These are phyloP conservation scores for Actinidia arguta DNA, from an alignment of 179 eudicot genomes.

Conservation along the genomic window DNA sequence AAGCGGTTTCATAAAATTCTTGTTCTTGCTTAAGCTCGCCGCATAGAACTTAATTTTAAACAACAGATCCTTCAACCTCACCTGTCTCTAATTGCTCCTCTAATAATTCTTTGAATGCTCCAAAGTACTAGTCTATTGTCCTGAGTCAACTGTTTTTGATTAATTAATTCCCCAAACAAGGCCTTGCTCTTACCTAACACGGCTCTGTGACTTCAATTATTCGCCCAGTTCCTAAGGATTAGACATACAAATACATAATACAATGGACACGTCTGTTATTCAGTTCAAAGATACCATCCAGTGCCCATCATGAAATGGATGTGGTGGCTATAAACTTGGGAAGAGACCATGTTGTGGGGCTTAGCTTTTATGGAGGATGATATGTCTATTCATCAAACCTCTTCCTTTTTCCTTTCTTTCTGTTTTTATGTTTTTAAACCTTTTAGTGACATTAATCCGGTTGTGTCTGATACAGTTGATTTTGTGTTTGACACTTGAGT, in stretches of 20 bases:
- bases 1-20: background rate
- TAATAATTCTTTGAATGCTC: background rate
- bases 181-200: background rate
- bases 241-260: background rate
- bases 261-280: background rate
- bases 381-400: background rate
- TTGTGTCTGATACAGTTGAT: background rate
- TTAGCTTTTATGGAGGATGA: background rate
- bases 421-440: background rate
- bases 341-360: background rate
- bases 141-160: background rate
- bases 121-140: background rate
- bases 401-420: background rate
- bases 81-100: background rate
- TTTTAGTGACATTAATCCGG: background rate
- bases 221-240: background rate
- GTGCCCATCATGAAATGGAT: background rate
- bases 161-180: background rate
- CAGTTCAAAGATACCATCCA: background rate
- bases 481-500: background rate
- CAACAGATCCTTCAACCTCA: background rate
- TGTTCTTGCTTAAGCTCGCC: no score
- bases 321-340: no score
- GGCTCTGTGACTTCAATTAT: background rate
- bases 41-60: background rate